A percentile compares a stretch with the other conserved stretches of the same genome.
These are phyloP conservation scores for Ormosia emarginata DNA, from an alignment of 306 rosid genomes.

Conservation along the genomic window DNA sequence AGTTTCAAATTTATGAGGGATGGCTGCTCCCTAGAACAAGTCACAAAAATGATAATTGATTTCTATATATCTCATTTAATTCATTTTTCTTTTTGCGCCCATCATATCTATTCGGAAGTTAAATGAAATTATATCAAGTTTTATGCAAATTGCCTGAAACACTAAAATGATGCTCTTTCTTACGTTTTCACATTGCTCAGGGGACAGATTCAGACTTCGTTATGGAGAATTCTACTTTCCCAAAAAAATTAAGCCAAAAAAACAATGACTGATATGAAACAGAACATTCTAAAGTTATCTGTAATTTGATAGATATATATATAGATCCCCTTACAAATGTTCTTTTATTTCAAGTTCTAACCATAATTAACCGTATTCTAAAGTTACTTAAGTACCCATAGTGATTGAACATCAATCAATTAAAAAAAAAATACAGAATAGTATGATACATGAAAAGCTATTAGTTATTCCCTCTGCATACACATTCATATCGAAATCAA, in stretches of 20 bases:
- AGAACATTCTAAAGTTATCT: background rate
- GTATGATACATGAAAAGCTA: background rate
- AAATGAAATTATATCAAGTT: background rate
- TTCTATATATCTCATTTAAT: background rate
- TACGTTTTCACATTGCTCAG: background rate
- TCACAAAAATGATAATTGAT: background rate
- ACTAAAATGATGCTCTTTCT: background rate
- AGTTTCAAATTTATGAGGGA: background rate
- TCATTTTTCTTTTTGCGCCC: background rate
- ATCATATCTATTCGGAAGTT: background rate
- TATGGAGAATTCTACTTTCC: background rate
- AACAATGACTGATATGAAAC: background rate
- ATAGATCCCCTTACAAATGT: background rate
- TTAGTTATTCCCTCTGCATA: background rate
- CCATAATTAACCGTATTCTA: background rate
- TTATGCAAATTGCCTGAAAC: background rate
- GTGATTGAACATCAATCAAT: background rate
- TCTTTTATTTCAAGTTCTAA: background rate
- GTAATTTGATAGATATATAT: background rate
- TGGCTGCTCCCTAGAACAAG: background rate
- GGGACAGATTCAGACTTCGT: background rate
- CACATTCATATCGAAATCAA: background rate
- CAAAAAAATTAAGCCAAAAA: background rate
- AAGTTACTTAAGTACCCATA: background rate
- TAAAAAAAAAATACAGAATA: background rate